Percentiles rank a stretch among this genome's conserved stretches.
phyloP scores from a whole-genome alignment of 306 rosid species.

The Amphicarpaea edgeworthii region DNA sequence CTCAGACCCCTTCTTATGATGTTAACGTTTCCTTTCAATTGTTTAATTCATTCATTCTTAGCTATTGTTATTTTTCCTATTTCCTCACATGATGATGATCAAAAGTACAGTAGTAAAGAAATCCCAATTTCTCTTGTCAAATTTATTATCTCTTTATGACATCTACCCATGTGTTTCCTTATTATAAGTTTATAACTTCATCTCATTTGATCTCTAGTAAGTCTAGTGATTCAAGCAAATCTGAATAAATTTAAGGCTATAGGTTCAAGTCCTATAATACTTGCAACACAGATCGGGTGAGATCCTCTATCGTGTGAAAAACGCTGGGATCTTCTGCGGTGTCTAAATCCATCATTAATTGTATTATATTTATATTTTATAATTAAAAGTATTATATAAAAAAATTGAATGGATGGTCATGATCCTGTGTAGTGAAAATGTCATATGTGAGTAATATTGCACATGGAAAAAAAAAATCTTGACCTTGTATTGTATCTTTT shows the following conservation, averaged over 20 bases:
- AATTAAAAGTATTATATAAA: no score
- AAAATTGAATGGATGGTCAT: no score
- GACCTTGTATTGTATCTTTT: background rate
- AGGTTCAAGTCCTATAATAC: background rate
- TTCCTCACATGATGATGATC: conserved; percentile 2
- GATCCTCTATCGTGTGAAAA: no score
- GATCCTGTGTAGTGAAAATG: no score
- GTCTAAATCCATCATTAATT: no score
- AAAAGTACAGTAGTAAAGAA: background rate
- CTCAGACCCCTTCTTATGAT: conserved; percentile 24
- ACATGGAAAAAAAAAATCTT: background rate
- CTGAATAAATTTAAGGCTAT: background rate
- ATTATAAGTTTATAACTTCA: background rate
- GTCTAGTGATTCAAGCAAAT: background rate
- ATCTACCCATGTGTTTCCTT: background rate
- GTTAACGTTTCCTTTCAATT: conserved; percentile 27
- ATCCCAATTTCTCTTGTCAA: background rate
- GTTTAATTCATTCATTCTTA: background rate
- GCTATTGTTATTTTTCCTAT: background rate
- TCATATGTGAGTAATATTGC: background rate
- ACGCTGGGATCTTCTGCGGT: no score
- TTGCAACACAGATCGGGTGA: background rate
- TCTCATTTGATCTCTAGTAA: background rate
- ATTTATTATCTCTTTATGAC: background rate
- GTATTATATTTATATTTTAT: no score